Percentiles rank a stretch among this genome's conserved stretches.
Evolutionary conservation across 163 green algal species (phyloP).

Genomic region (Prototheca wickerhamii): DNA sequence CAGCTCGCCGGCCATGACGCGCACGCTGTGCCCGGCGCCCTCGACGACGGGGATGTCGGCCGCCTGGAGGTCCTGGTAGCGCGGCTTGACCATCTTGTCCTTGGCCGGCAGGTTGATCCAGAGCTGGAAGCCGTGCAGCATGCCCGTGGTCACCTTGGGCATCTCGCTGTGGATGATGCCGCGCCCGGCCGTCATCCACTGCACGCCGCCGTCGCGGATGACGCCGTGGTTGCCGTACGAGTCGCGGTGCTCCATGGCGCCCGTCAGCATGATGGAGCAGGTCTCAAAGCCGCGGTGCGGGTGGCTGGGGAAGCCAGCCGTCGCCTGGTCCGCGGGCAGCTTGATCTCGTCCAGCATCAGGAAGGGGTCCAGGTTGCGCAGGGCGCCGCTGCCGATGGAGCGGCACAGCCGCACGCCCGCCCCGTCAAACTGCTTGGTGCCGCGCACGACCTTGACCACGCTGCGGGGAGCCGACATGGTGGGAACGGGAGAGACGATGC

Average conservation of each 20-base stretch:
- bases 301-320: conserved; percentile 77
- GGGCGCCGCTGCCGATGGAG: conserved; percentile 48
- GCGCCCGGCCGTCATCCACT: conserved; percentile 83
- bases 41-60: conserved; percentile 52
- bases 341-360: conserved; percentile 80
- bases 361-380: conserved; percentile 61
- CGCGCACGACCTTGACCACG: conserved; percentile 50
- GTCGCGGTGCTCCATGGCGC: conserved; percentile 80
- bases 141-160: conserved; percentile 54
- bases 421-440: conserved; percentile 67
- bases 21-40: conserved; percentile 25
- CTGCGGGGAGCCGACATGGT: not conserved
- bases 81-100: conserved; percentile 84
- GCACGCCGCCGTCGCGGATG: conserved; percentile 71
- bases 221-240: conserved; percentile 72
- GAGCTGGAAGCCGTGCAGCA: conserved; percentile 52
- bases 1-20: conserved; percentile 69
- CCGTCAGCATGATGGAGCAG: conserved; percentile 81
- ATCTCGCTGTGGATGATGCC: conserved; percentile 87
- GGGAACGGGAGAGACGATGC: not conserved
- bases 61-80: conserved; percentile 52
- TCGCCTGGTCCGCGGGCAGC: conserved; percentile 45
- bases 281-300: conserved; percentile 82
- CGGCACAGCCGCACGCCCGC: conserved; percentile 67
- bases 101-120: conserved; percentile 77